phyloP scores from a whole-genome alignment of 1,139 yeast species.

The Suhomyces terraborum region DNA sequence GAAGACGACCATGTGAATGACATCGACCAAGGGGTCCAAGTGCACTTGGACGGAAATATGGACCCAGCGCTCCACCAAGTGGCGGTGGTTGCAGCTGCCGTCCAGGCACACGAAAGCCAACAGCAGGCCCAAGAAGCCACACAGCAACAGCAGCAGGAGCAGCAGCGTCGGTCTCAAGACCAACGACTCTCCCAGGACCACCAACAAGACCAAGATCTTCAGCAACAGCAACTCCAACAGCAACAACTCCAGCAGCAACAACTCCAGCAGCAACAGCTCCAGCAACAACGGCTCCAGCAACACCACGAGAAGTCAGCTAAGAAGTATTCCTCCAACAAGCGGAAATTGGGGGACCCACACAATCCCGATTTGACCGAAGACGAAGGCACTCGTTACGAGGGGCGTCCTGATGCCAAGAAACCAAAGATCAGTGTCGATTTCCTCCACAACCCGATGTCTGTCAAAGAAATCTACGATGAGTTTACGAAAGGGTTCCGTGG shows the following conservation, averaged over 20 bases:
- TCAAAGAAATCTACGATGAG: constrained; percentile 49
- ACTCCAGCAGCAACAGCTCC: constrained; percentile 3
- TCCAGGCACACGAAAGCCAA: constrained; percentile 25
- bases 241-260: constrained; percentile 12
- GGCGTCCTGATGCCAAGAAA: constrained; percentile 25
- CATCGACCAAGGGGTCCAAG: constrained; percentile 22
- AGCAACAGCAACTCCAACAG: constrained; percentile 4
- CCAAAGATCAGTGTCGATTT: constrained; percentile 44
- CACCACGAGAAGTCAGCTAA: constrained; percentile 12
- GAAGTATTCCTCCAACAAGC: constrained; percentile 15
- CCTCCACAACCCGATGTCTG: constrained; percentile 50
- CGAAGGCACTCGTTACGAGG: constrained; percentile 9
- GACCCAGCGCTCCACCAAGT: constrained; percentile 45
- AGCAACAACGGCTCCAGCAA: constrained; percentile 7
- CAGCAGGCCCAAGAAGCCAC: constrained; percentile 13
- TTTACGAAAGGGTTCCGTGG: constrained; percentile 50
- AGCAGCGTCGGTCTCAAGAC: constrained; percentile 8
- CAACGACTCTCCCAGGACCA: constrained; percentile 2
- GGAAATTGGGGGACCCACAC: constrained; percentile 15
- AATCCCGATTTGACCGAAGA: constrained; percentile 13
- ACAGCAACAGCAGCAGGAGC: constrained; percentile 4
- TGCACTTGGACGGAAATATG: constrained; percentile 35
- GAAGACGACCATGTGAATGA: constrained; percentile 17
- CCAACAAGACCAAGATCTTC: constrained; percentile 8
- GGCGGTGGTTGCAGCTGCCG: constrained; percentile 42